Base-by-base conservation (phyloP, 2,329 filamentous ascomycete genomes). In the Ascochyta fabae region DNA sequence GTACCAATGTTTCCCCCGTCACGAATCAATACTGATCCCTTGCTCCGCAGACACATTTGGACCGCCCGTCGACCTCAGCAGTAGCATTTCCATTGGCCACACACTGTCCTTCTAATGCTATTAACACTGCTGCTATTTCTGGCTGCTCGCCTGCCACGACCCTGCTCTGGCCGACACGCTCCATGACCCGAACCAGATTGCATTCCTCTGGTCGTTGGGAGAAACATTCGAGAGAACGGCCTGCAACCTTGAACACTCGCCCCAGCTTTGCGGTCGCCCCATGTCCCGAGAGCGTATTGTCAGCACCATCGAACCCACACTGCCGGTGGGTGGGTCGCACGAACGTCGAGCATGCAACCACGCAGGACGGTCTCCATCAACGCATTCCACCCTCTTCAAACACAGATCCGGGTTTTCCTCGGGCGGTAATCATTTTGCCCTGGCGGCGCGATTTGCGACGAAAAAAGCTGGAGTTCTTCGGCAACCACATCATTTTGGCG, bases 31-130 rank as follows among this genome's bases (percentile, higher is more conserved):
- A 53, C 71, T 74, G 58, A 74, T 57, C 61, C 61, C 65, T 71
- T 72, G 64, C 62, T 66, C 61, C 19, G 50, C 51, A 81, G 79
- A 66, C 78, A 80, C 66, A 76, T 80, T 58, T 80, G 78, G 78
- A 80, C 77, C 26, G 79, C 79, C 40, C 73, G 78, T 52, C 74
- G 76, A 59, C 79, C 78, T 26, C 73, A 76, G 58, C 74, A 77
- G 62, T 77, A 71, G 71, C 41, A 53, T 48, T 33, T 46, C 42
- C 36, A 38, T 48, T 13, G 54, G 48, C 56, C 38, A 45, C 50
- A n/a, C 44, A 24, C 53, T 39, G 52, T 51, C 48, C 43, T 54
- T 60, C 58, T 65, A 59, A 53, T 50, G 62, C 62, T 41, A 31
- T 51, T 48, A 53, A 51, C 15, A 46, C 52, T 36, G 51, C 56